Base-by-base conservation (phyloP, 768 basidiomycete genomes). In the Leccinellum luteum region DNA sequence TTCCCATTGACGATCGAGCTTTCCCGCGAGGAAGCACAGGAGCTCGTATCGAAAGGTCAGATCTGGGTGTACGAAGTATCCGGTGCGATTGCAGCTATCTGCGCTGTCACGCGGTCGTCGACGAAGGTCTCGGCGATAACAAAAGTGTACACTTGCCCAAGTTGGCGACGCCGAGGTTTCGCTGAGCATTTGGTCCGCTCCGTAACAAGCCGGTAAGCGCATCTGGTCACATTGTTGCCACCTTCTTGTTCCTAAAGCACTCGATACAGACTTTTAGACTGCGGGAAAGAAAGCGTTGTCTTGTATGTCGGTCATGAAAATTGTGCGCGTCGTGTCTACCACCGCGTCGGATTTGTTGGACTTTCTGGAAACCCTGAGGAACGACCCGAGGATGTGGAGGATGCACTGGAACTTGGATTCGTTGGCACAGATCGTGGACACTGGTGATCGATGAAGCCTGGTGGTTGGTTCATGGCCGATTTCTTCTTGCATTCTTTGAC, bases 221-320 rank as follows among this genome's bases (percentile, higher is more conserved):
- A 23, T 19, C 23, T 30, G 19, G 6, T 55, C 15, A 25, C 9
- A 25, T 38, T 30, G 34, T 58, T 25, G 38, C 14, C 17, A 31
- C 17, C 4, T 10, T 14, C 25, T 52, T 17, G n/a, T 51, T 52
- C 5, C 31, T 60, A 17, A 64, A 44, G 9, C 13, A 31, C 10
- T 21, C 25, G 45, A 34, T 15, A 52, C 47, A 69, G 82, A 32
- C 68, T 83, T 32, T 66, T 79, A 41, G 69, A 75, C 34, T 73
- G 71, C 51, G 75, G 77, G 4, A 82, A 80, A 64, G 72, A 80
- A 32, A 71, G 66, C 44, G 82, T 84, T 31, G 79, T 81, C 17
- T 71, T 85, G 45, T 85, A 84, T 52, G 84, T 85, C 19, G 81
- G 80, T 7, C 75, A 76, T 55, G 75, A 76, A 35, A 85, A 83